Evolutionary conservation across 2,329 filamentous ascomycete species (phyloP).

Genomic region (Trichoderma pleuroti): DNA sequence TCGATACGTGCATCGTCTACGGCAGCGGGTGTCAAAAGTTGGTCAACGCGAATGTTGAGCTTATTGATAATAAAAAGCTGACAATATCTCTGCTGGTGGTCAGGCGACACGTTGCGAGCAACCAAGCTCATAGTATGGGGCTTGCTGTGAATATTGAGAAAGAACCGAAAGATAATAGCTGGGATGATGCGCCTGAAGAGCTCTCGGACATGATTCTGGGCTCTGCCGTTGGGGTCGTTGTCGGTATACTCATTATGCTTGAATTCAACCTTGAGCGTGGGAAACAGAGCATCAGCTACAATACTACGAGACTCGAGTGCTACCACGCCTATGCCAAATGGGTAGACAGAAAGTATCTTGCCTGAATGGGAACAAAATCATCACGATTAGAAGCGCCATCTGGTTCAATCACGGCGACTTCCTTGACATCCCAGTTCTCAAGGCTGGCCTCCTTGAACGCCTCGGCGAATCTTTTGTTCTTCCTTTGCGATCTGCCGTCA

Average conservation of each 20-base stretch:
- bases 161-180: background rate
- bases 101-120: background rate
- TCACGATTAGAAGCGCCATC: background rate
- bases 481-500: background rate
- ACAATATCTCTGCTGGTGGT: background rate
- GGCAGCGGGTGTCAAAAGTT: background rate
- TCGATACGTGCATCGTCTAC: background rate
- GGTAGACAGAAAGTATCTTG: background rate
- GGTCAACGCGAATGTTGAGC: background rate
- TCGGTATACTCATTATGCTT: background rate
- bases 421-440: background rate
- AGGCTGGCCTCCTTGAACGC: background rate
- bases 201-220: background rate
- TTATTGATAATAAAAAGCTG: background rate
- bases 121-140: background rate
- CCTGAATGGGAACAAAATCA: background rate
- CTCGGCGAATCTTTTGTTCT: background rate
- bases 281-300: background rate
- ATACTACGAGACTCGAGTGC: background rate
- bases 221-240: background rate
- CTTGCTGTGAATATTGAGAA: background rate
- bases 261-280: background rate
- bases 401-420: background rate
- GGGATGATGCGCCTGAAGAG: background rate
- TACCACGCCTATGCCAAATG: background rate